Conservation (phyloP, 495 filamentous ascomycete genomes). For the Penicilliopsis zonata region DNA sequence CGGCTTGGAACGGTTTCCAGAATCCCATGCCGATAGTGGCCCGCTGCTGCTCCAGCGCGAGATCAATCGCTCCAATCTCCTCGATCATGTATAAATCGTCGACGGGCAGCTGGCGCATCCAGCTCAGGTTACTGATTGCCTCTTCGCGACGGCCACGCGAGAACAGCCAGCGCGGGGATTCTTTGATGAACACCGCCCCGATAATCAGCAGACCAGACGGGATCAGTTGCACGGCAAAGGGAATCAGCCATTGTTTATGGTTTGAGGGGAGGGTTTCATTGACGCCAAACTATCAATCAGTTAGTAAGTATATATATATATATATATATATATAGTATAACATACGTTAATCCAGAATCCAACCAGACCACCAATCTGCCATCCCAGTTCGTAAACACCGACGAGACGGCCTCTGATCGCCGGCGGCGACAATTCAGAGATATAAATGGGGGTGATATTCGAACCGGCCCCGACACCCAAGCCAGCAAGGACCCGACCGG, state of each 20-base stretch:
- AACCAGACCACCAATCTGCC: constrained; percentile 62
- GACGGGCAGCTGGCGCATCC: constrained; percentile 48
- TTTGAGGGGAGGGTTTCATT: constrained; percentile 15
- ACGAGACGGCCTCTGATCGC: constrained; percentile 72
- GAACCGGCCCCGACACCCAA: constrained; percentile 69
- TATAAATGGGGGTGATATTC: constrained; percentile 67
- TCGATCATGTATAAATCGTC: constrained; percentile 57
- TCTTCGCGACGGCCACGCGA: constrained; percentile 34
- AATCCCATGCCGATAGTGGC: constrained; percentile 50
- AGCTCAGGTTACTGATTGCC: constrained; percentile 48
- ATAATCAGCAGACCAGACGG: constrained; percentile 38
- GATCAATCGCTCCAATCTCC: constrained; percentile 53
- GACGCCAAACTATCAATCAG: constrained; percentile 30
- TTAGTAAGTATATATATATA: not conserved
- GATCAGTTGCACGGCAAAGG: constrained; percentile 44
- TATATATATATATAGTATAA: not conserved
- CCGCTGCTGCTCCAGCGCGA: constrained; percentile 47
- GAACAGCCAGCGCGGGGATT: constrained; percentile 51
- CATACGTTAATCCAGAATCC: constrained; percentile 60
- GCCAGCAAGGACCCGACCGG: constrained; percentile 61
- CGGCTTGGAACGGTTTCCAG: constrained; percentile 55
- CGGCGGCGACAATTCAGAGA: constrained; percentile 68
- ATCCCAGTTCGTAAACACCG: constrained; percentile 62
- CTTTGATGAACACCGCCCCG: constrained; percentile 35
- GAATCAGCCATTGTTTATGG: constrained; percentile 43